These are phyloP conservation scores for Fagopyrum tataricum DNA, from an alignment of 148 eudicot genomes.

Conservation along the genomic window DNA sequence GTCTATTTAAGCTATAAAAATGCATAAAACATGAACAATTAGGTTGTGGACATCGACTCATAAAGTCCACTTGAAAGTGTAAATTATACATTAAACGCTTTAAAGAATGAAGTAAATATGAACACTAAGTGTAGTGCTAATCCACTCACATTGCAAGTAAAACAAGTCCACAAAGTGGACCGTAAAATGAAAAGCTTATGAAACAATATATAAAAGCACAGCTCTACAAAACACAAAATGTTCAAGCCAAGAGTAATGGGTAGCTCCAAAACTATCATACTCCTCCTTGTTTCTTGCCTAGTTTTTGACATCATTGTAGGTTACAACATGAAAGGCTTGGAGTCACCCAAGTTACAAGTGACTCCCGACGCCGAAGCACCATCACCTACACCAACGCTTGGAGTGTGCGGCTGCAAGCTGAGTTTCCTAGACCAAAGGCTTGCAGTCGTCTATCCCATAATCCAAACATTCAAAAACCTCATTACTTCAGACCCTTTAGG, in stretches of 20 bases:
- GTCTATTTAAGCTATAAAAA: background rate
- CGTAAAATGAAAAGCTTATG: background rate
- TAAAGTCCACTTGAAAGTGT: conserved; percentile 2
- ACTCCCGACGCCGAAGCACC: background rate
- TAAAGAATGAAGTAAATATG: background rate
- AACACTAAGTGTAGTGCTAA: conserved; percentile 5
- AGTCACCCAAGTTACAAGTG: background rate
- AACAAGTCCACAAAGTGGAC: background rate
- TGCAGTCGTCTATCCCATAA: conserved; percentile 47
- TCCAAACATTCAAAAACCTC: conserved; percentile 53
- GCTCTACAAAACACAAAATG: background rate
- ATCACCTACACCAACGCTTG: background rate
- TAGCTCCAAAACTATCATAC: conserved; percentile 1
- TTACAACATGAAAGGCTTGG: background rate
- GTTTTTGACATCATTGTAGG: background rate
- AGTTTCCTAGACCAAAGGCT: conserved; percentile 48
- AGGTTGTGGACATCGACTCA: background rate
- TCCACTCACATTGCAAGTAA: background rate
- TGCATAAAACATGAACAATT: background rate
- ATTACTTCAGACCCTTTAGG: conserved; percentile 66
- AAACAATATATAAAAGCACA: conserved; percentile 4
- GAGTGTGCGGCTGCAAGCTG: conserved; percentile 13
- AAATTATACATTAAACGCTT: background rate
- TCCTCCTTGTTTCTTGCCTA: conserved; percentile 15
- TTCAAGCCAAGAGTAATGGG: background rate